Base-by-base conservation (phyloP, 148 eudicot species). In the Cornus controversa region DNA sequence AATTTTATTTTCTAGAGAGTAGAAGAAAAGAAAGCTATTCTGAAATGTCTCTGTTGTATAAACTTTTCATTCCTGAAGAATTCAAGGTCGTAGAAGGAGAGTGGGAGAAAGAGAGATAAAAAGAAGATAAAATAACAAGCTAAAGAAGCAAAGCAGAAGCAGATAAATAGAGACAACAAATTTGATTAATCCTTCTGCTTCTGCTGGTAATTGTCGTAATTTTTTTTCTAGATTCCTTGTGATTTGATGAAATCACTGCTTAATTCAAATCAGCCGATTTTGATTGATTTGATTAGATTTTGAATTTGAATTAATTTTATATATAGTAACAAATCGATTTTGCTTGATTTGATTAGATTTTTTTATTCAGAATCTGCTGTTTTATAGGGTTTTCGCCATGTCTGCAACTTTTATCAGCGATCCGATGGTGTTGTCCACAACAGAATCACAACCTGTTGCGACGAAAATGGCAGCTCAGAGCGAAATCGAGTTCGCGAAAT, bases 81-180 rank as follows among this genome's bases (percentile, higher is more conserved):
- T 76, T 80, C 62, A 83, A 85, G 78, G 85, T 82, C 36, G 87
- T 86, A 75, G 86, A 80, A 84, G 90, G 87, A 78, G 93, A 91
- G 84, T 91, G 90, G 90, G 93, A 90, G 67, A 93, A 85, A 77
- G 88, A 91, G 77, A 82, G 91, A 85, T 90, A 90, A 80, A 65
- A 50, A 57, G 57, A 15, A 36, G 36, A 13, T 20, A 4, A 18
- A n/a, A 67, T 14, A 6, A 20, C 29, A 34, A 15, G n/a, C 25
- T 23, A 60, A 22, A n/a, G 64, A 20, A 8, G 42, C 45, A 0
- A 34, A n/a, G 25, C 26, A 6, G 24, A 31, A 23, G 10, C 29
- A 24, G 23, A 57, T 14, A 36, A 20, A 3, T 0, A 26, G 10
- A n/a, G 58, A 23, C 1, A 10, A 13, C 20, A 22, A 60, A 53